Evolutionary conservation across 805 yeast species (phyloP), one percentile per base, ranked within the genome.

Genomic region (Lachancea fermentati): DNA sequence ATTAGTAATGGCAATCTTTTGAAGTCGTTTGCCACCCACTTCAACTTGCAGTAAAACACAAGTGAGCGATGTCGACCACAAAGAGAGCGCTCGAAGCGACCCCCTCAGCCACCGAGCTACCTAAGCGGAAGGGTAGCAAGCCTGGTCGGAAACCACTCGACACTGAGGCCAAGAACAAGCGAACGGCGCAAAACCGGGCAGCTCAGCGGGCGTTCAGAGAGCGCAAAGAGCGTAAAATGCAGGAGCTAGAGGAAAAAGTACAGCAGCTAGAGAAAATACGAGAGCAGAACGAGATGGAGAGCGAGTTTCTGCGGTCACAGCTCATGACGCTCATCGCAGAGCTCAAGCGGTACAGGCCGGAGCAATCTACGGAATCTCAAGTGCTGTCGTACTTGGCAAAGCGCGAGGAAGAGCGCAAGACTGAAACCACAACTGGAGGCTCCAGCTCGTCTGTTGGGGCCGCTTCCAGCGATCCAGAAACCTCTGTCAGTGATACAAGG

Each of bases 141-240:
- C 87, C 93, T 0, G 96, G 96, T 2, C 73, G 96, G 44, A 88
- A 85, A 67, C 89, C 86, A 0, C 67, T 83, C 38, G 73, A 81
- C 6, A 73, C 76, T 14, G 95, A 87, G 51, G 89, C 94, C 6
- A 87, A 83, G 58, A 79, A 78, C 54, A 91, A 86, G 69, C 72
- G 98, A 52, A 87, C 95, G 12, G 97, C 97, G 2, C 97, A 93
- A 66, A 91, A 93, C 62, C 75, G 97, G 54, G 97, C 97, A 3
- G 97, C 97, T n/a, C 98, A 93, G 65, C 72, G 97, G 41, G 97
- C 97, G 5, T 91, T 87, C 65, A 72, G 97, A 42, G 97, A 93
- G 64, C 76, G 97, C 45, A 91, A 91, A 61, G 97, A 91, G 62
- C 73, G 72, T 37, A 86, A 85, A 56, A 75, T 93, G 79, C 76